Evolutionary conservation across 768 basidiomycete genomes (phyloP), one percentile per base, ranked within the genome.

Genomic region (Agrocybe pediades): DNA sequence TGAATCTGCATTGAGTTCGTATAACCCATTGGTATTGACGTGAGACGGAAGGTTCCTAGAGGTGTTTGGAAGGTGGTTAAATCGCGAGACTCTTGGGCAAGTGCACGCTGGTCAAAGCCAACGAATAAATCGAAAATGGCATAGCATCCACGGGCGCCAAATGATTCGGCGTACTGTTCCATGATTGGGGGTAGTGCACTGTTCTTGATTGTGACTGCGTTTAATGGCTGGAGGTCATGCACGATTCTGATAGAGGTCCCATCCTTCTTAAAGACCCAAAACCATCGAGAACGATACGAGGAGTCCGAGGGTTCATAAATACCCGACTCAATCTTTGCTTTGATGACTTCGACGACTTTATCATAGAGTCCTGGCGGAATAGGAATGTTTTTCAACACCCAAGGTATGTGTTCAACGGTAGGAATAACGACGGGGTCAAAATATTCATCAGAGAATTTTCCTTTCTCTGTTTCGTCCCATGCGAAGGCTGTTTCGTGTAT

Each of bases 401-500:
- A 73, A 1, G 72, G 72, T 16, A 64, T 41, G 44, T 73, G 72
- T 40, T 63, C 60, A 0, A 73, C 57, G 2, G 65, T 65, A 1
- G 65, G 67, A 9, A 67, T 67, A 0, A 57, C 49, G 0, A 68
- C 56, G 0, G 64, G 65, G 8, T 61, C 54, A 30, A 68, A 67
- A 40, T 62, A 68, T 6, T 66, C 63, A 1, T 56, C 52, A 2
- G 45, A 53, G 36, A 70, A 68, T 20, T 51, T 64, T 24, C 67
- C 68, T 42, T 62, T 62, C 42, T 74, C 70, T 1, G 48, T 43
- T 42, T 72, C 65, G 17, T 57, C 42, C 51, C 66, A 72, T 1
- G 76, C 70, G 23, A 81, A 67, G 0, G 63, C 71, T 0, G 53
- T 11, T 41, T 76, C 64, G n/a, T 77, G 69, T 0, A 63, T 36